Conservation (phyloP, 805 yeast species). For the Ogataea pini region DNA sequence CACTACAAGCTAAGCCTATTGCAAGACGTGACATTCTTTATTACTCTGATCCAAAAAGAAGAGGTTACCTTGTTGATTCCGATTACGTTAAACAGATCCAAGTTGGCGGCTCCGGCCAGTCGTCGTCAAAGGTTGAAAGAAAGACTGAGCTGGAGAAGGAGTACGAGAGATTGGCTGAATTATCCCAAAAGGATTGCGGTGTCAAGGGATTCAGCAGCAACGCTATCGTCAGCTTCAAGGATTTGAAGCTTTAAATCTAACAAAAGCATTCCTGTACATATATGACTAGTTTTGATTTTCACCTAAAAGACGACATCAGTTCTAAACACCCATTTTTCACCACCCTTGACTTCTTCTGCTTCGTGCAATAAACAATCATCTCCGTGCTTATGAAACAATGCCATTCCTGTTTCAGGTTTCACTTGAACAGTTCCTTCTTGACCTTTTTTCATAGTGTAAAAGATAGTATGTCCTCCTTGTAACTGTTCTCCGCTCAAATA, state of each 20-base stretch:
- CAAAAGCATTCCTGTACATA: conserved; percentile 6
- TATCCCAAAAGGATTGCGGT: conserved; percentile 16
- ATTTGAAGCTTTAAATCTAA: conserved; percentile 25
- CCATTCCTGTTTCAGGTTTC: conserved; percentile 56
- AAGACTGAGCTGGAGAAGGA: conserved; percentile 27
- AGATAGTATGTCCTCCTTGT: conserved; percentile 60
- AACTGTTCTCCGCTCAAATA: conserved; percentile 59
- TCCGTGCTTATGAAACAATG: conserved; percentile 64
- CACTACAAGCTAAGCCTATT: conserved; percentile 83
- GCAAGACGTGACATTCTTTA: conserved; percentile 76
- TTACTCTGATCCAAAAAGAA: conserved; percentile 67
- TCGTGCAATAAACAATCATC: conserved; percentile 64
- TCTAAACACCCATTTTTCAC: conserved; percentile 63
- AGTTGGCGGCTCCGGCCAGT: conserved; percentile 20
- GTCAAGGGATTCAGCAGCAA: conserved; percentile 26
- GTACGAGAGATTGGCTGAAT: conserved; percentile 17
- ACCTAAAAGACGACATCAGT: conserved; percentile 51
- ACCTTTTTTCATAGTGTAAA: conserved; percentile 35
- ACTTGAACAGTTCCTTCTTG: conserved; percentile 31
- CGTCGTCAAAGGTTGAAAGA: conserved; percentile 11
- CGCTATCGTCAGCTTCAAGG: conserved; percentile 27
- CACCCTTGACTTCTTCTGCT: conserved; percentile 50
- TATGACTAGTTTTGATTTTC: conserved; percentile 6
- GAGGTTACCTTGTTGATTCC: conserved; percentile 66
- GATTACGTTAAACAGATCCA: conserved; percentile 38